A percentile compares a stretch with the other conserved stretches of the same genome.
Conservation (phyloP, 1,139 yeast species). For the Suhomyces coccinellae region DNA sequence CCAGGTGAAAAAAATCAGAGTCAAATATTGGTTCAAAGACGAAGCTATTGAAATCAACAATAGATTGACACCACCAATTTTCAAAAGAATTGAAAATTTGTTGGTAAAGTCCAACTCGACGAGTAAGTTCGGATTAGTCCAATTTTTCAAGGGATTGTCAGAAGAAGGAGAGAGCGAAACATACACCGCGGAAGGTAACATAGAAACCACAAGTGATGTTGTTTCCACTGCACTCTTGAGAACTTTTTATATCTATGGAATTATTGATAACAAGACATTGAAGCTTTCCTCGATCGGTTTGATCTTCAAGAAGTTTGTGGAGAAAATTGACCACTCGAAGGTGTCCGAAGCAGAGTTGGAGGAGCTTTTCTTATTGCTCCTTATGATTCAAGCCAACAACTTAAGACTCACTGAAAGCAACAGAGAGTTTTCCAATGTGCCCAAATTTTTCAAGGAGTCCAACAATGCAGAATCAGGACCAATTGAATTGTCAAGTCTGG, state of each 20-base stretch:
- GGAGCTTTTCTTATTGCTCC: conserved; percentile 44
- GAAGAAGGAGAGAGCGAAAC: conserved; percentile 9
- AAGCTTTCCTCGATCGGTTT: conserved; percentile 59
- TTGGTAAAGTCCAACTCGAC: conserved; percentile 15
- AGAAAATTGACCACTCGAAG: conserved; percentile 27
- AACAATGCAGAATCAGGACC: conserved; percentile 16
- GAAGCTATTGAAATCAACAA: conserved; percentile 50
- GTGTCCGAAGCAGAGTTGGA: conserved; percentile 26
- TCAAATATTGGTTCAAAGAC: conserved; percentile 61
- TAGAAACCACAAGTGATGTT: conserved; percentile 51
- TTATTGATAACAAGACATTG: conserved; percentile 47
- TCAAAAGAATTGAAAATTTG: conserved; percentile 25
- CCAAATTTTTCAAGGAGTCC: conserved; percentile 34
- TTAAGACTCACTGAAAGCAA: conserved; percentile 31
- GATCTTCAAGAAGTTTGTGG: conserved; percentile 41
- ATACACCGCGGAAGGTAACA: conserved; percentile 17
- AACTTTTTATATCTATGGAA: conserved; percentile 54
- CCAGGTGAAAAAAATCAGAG: conserved; percentile 68
- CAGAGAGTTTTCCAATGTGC: conserved; percentile 37
- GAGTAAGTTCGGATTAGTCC: conserved; percentile 34
- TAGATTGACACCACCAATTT: conserved; percentile 51
- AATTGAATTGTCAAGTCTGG: conserved; percentile 31
- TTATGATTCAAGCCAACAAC: conserved; percentile 40
- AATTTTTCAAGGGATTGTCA: conserved; percentile 33
- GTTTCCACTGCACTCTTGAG: conserved; percentile 63